phyloP scores from a whole-genome alignment of 2,329 filamentous ascomycete species.

The Cercospora beticola region DNA sequence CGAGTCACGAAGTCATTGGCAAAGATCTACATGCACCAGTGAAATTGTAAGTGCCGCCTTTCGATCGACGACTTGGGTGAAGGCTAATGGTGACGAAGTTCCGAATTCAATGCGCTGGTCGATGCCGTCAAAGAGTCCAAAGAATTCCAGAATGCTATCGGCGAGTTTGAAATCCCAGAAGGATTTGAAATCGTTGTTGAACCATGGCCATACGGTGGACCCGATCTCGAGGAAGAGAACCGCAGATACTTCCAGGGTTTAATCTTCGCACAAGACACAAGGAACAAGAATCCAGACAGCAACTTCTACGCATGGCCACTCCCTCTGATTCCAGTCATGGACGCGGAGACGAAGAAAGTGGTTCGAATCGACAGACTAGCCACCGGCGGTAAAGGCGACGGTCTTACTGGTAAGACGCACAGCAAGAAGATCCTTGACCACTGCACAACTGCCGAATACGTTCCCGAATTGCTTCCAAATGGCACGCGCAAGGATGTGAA shows the following conservation, averaged over 20 bases:
- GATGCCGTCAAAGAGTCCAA: slow-evolving; percentile 52
- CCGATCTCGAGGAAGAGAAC: slow-evolving; percentile 33
- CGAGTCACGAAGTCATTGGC: slow-evolving; percentile 34
- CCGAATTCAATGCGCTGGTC: slow-evolving; percentile 50
- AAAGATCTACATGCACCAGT: slow-evolving; percentile 33
- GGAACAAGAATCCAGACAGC: slow-evolving; percentile 46
- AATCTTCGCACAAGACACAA: slow-evolving; percentile 34
- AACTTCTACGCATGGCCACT: slow-evolving; percentile 39
- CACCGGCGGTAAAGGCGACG: slow-evolving; percentile 34
- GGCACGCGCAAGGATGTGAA: slow-evolving; percentile 52
- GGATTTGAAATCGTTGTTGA: slow-evolving; percentile 35
- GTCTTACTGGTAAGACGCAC: slow-evolving; percentile 42
- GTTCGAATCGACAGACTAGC: slow-evolving; percentile 36
- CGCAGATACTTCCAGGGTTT: slow-evolving; percentile 35
- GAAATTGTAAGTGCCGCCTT: slow-evolving; percentile 27
- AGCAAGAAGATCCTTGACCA: slow-evolving; percentile 45
- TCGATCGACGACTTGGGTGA: not conserved
- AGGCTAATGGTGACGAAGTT: slow-evolving; percentile 32
- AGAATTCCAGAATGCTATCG: slow-evolving; percentile 32
- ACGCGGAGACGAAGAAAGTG: slow-evolving; percentile 31
- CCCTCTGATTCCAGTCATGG: slow-evolving; percentile 36
- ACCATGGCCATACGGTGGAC: slow-evolving; percentile 36
- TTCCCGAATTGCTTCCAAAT: slow-evolving; percentile 41
- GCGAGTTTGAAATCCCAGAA: slow-evolving; percentile 34
- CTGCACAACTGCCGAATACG: slow-evolving; percentile 54